Conservation (phyloP, 768 basidiomycete genomes). For the Terana coerulea region DNA sequence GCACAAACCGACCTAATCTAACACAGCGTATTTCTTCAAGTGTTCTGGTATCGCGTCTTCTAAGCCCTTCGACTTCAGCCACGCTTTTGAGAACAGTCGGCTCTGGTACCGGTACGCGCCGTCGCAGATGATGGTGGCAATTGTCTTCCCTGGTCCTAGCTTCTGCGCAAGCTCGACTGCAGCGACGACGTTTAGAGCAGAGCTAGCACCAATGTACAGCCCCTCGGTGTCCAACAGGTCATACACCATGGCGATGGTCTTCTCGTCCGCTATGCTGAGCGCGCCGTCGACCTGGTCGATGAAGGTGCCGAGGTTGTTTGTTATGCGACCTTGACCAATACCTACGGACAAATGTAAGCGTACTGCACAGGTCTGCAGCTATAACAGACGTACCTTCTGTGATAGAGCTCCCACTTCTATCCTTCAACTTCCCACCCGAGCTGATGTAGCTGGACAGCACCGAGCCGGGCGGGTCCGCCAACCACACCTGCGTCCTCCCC, state of each 20-base stretch:
- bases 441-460: slow-evolving; percentile 81
- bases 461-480: slow-evolving; percentile 97
- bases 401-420: slow-evolving; percentile 82
- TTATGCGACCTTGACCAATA: slow-evolving; percentile 96
- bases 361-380: not conserved
- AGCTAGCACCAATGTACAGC: slow-evolving; percentile 90
- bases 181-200: slow-evolving; percentile 92
- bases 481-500: slow-evolving; percentile 82
- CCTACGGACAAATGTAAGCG: slow-evolving; percentile 55
- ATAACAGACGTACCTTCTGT: slow-evolving; percentile 66
- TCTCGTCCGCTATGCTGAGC: slow-evolving; percentile 80
- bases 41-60: slow-evolving; percentile 75
- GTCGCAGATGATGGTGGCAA: slow-evolving; percentile 90
- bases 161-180: slow-evolving; percentile 84
- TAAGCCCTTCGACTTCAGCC: slow-evolving; percentile 82
- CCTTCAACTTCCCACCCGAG: slow-evolving; percentile 73
- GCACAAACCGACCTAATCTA: slow-evolving; percentile 66
- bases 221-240: slow-evolving; percentile 90
- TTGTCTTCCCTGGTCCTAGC: slow-evolving; percentile 78
- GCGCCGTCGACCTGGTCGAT: slow-evolving; percentile 77
- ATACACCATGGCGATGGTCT: slow-evolving; percentile 92
- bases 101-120: slow-evolving; percentile 98
- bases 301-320: slow-evolving; percentile 84
- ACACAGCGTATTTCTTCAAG: slow-evolving; percentile 84
- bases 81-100: slow-evolving; percentile 89